These are phyloP conservation scores for Discostella stelligeroides DNA, from an alignment of 108 stramenopile genomes.

Conservation along the genomic window DNA sequence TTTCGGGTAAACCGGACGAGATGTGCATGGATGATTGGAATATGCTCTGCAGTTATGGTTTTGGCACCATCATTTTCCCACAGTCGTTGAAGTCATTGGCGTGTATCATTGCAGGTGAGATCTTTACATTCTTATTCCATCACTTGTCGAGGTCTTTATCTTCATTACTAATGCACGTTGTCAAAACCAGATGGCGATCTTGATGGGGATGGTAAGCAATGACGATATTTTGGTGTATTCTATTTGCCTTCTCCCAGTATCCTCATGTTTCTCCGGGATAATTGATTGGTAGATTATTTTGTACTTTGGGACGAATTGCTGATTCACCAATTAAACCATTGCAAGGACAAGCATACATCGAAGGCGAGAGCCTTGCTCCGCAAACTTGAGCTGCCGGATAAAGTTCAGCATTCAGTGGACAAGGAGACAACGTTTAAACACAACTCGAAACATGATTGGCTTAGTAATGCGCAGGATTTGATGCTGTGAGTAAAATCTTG, in stretches of 20 bases:
- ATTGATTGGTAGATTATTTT: conserved; percentile 25
- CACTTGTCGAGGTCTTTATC: neutral
- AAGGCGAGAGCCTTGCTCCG: conserved; percentile 19
- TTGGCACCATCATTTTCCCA: conserved; percentile 47
- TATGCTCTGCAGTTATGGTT: conserved; percentile 25
- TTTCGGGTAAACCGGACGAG: conserved; percentile 25
- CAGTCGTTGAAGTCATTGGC: conserved; percentile 6
- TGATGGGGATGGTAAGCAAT: conserved; percentile 40
- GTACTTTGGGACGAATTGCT: conserved; percentile 35
- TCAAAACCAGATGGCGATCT: conserved; percentile 42
- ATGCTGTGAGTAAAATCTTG: conserved; percentile 35
- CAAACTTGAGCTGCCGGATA: conserved; percentile 16
- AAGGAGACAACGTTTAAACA: conserved; percentile 12
- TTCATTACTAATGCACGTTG: conserved; percentile 4
- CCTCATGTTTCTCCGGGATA: neutral
- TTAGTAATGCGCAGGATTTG: conserved; percentile 29
- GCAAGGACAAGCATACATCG: neutral
- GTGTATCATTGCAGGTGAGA: conserved; percentile 21
- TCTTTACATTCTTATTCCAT: neutral
- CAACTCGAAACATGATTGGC: conserved; percentile 20
- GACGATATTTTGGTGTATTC: neutral
- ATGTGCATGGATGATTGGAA: conserved; percentile 37
- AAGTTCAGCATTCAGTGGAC: conserved; percentile 5
- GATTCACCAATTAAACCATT: conserved; percentile 9
- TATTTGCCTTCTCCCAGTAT: neutral